Conservation (phyloP, 805 yeast species). For the Candida mattraensis region DNA sequence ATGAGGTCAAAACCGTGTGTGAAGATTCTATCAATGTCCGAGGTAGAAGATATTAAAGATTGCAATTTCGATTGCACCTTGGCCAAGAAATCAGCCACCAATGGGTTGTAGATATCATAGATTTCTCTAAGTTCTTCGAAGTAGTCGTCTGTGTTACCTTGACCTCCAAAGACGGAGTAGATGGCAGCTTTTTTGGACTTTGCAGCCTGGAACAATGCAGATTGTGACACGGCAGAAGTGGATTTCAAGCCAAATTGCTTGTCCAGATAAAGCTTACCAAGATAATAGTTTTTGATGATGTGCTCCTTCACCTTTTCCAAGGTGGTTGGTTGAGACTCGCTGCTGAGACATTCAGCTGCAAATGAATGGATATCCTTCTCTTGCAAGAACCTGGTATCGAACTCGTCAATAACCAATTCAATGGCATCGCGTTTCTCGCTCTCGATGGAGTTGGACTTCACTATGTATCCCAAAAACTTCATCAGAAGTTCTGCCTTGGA, state of each 20-base stretch:
- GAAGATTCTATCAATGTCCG: constrained; percentile 81
- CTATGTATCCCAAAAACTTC: constrained; percentile 75
- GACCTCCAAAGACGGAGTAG: constrained; percentile 95
- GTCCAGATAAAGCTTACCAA: constrained; percentile 34
- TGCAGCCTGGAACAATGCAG: constrained; percentile 61
- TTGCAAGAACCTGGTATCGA: constrained; percentile 74
- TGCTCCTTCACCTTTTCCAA: constrained; percentile 63
- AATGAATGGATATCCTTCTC: constrained; percentile 85
- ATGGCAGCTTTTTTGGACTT: constrained; percentile 56
- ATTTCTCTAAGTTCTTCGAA: constrained; percentile 93
- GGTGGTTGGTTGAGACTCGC: constrained; percentile 63
- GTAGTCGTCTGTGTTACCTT: constrained; percentile 97
- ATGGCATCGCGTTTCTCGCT: constrained; percentile 55
- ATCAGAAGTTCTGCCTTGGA: constrained; percentile 84
- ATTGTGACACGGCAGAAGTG: constrained; percentile 14
- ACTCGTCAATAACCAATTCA: constrained; percentile 71
- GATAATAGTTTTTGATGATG: constrained; percentile 76
- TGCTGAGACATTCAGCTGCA: constrained; percentile 68
- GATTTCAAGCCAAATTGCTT: constrained; percentile 23
- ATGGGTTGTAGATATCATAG: constrained; percentile 72
- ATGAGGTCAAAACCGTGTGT: constrained; percentile 91
- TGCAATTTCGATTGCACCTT: constrained; percentile 69
- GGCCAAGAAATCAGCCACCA: constrained; percentile 68
- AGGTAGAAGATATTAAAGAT: constrained; percentile 64
- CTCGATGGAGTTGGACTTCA: constrained; percentile 25